Conservation (phyloP, 23 red algal genomes). For the Gracilaria domingensis region DNA sequence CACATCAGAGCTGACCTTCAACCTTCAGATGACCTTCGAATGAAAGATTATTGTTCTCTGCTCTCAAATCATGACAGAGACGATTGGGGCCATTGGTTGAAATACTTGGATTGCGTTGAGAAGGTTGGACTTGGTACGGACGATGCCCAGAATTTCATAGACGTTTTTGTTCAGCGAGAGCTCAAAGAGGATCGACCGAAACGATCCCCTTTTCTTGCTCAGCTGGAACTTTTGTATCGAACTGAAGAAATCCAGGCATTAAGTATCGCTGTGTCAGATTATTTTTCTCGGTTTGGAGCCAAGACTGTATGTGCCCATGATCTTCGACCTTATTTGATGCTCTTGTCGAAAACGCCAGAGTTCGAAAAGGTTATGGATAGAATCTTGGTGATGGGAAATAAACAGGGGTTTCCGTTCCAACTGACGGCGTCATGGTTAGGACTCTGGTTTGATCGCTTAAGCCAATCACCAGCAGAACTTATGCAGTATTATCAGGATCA, state of each 20-base stretch:
- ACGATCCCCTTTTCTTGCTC: constrained; percentile 52
- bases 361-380: constrained; percentile 27
- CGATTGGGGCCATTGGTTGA: constrained; percentile 61
- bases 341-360: constrained; percentile 1
- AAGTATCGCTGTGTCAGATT: constrained; percentile 9
- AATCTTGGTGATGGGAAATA: constrained; percentile 7
- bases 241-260: constrained; percentile 9
- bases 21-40: background rate
- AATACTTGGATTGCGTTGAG: constrained; percentile 52
- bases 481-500: constrained; percentile 20
- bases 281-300: constrained; percentile 50
- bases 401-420: constrained; percentile 36
- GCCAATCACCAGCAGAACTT: constrained; percentile 27
- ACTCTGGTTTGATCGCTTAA: constrained; percentile 48
- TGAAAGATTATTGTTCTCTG: constrained; percentile 43
- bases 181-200: background rate
- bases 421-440: constrained; percentile 55
- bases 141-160: constrained; percentile 15
- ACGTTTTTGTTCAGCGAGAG: background rate
- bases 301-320: constrained; percentile 61
- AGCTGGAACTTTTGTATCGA: constrained; percentile 46
- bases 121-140: background rate
- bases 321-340: constrained; percentile 51
- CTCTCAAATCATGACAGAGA: constrained; percentile 39
- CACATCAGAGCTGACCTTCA: constrained; percentile 38